Evolutionary conservation across 305 asterid species (phyloP).

Genomic region (Fraxinus albicans): DNA sequence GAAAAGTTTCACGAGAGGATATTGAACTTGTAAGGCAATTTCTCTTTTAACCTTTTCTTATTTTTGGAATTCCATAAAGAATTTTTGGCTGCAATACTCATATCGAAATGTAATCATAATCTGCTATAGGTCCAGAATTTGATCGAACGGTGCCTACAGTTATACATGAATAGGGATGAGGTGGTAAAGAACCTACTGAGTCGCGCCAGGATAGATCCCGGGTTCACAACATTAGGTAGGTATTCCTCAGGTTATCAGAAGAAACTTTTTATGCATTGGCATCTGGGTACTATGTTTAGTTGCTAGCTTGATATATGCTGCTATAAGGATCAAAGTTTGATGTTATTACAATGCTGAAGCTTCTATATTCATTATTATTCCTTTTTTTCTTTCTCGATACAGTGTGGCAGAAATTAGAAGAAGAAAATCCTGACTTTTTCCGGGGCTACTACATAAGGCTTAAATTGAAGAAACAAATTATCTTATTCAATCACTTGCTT

Average conservation of each 20-base stretch:
- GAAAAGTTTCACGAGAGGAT: slow-evolving; percentile 88
- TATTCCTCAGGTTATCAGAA: slow-evolving; percentile 7
- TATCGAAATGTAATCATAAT: neutral
- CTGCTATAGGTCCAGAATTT: slow-evolving; percentile 76
- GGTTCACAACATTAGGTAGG: slow-evolving; percentile 88
- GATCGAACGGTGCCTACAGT: slow-evolving; percentile 84
- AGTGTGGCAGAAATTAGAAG: slow-evolving; percentile 91
- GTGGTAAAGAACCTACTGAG: slow-evolving; percentile 87
- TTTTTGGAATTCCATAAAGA: neutral
- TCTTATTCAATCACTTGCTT: slow-evolving; percentile 83
- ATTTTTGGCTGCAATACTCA: neutral
- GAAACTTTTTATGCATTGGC: neutral
- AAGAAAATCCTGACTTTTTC: slow-evolving; percentile 61
- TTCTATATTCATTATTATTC: neutral
- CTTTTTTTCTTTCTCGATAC: slow-evolving; percentile 18
- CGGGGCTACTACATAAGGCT: slow-evolving; percentile 65
- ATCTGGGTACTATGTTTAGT: neutral
- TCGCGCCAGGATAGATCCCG: slow-evolving; percentile 97
- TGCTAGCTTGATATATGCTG: neutral
- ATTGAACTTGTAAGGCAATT: slow-evolving; percentile 71
- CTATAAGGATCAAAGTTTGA: neutral
- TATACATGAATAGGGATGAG: slow-evolving; percentile 91
- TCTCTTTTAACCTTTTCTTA: neutral
- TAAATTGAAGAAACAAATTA: slow-evolving; percentile 84
- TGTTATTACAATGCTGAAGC: neutral